Evolutionary conservation across 495 filamentous ascomycete species (phyloP).

Genomic region (Xylaria curta): DNA sequence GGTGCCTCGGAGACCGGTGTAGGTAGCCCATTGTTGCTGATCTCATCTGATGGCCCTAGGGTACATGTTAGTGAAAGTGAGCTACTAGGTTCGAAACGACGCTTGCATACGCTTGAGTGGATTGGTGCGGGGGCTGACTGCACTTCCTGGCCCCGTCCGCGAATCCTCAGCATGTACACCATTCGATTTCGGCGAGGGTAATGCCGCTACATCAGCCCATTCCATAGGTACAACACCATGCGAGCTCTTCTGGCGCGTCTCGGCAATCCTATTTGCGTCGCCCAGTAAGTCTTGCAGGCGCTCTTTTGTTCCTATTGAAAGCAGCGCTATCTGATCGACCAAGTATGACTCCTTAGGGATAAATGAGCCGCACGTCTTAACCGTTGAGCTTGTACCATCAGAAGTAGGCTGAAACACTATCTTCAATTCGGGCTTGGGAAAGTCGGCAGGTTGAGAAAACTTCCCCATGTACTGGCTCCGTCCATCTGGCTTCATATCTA

Average conservation of each 20-base stretch:
- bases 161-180: slow-evolving; percentile 42
- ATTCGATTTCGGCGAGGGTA: slow-evolving; percentile 39
- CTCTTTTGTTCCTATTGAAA: slow-evolving; percentile 78
- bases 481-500: slow-evolving; percentile 49
- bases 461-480: slow-evolving; percentile 51
- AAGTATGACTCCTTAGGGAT: slow-evolving; percentile 69
- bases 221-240: slow-evolving; percentile 73
- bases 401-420: slow-evolving; percentile 44
- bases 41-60: slow-evolving; percentile 34
- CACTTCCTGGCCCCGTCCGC: slow-evolving; percentile 49
- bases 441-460: slow-evolving; percentile 59
- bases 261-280: slow-evolving; percentile 69
- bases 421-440: slow-evolving; percentile 48
- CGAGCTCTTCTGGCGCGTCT: slow-evolving; percentile 70
- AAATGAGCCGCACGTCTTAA: slow-evolving; percentile 66
- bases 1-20: slow-evolving; percentile 34
- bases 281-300: slow-evolving; percentile 71
- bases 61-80: slow-evolving; percentile 31
- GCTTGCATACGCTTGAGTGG: slow-evolving; percentile 65
- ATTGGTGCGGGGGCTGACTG: slow-evolving; percentile 56
- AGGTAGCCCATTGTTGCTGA: slow-evolving; percentile 38
- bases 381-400: slow-evolving; percentile 55
- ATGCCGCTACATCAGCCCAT: slow-evolving; percentile 69
- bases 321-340: slow-evolving; percentile 74
- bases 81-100: slow-evolving; percentile 32